phyloP scores from a whole-genome alignment of 371 early-diverging fungal species.

The Entomophthora muscae region DNA sequence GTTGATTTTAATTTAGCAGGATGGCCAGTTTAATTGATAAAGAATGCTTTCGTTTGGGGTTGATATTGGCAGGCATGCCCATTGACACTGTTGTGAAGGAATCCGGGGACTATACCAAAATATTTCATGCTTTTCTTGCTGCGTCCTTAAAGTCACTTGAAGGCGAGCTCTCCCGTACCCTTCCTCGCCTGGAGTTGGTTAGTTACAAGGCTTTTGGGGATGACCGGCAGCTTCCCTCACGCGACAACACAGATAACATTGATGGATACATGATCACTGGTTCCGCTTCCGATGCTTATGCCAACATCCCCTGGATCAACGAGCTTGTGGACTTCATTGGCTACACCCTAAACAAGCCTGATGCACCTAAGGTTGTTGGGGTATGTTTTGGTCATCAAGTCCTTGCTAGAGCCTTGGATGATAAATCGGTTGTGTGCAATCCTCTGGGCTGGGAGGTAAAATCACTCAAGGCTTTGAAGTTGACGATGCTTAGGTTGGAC shows the following conservation, averaged over 20 bases:
- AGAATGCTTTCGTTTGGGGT: neutral
- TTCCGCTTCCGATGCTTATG: neutral
- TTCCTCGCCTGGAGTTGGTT: neutral
- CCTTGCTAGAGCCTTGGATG: neutral
- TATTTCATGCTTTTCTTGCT: neutral
- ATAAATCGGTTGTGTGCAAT: neutral
- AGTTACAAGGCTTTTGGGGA: neutral
- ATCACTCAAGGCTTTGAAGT: no score
- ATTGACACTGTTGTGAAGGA: neutral
- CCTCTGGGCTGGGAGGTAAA: constrained; percentile 4
- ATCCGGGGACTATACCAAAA: neutral
- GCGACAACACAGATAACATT: neutral
- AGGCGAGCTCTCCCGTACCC: neutral
- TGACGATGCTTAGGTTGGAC: neutral
- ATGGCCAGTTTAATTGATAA: neutral
- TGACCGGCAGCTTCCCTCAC: neutral
- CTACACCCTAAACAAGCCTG: neutral
- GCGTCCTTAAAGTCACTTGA: neutral
- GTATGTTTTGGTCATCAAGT: constrained; percentile 3
- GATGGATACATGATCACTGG: constrained; percentile 2
- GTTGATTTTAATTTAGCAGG: no score
- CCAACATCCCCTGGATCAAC: neutral
- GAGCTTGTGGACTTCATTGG: neutral
- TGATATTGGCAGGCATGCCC: neutral
- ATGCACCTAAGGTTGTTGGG: neutral